These are phyloP conservation scores for Sporothrix dimorphospora DNA, from an alignment of 2,329 filamentous ascomycete genomes.

Conservation along the genomic window DNA sequence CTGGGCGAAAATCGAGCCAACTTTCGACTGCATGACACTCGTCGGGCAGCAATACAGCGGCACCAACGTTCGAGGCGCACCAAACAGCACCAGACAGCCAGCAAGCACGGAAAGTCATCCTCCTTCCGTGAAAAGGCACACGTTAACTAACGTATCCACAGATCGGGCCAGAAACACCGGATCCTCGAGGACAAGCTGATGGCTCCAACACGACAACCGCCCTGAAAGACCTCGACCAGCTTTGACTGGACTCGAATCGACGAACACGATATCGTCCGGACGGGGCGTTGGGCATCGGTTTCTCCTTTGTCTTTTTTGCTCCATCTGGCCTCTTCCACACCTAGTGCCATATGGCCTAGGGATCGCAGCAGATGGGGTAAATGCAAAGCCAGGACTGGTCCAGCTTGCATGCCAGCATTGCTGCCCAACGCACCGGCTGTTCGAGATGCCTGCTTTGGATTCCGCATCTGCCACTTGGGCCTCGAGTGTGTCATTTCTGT, in stretches of 20 bases:
- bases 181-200: background rate
- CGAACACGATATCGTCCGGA: background rate
- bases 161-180: background rate
- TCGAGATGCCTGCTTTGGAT: background rate
- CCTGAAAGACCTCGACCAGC: background rate
- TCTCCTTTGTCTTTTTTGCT: background rate
- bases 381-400: constrained; percentile 1
- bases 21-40: background rate
- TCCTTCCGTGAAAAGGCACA: background rate
- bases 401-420: constrained; percentile 3
- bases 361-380: constrained; percentile 11
- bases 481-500: background rate
- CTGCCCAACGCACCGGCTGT: constrained; percentile 11
- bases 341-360: background rate
- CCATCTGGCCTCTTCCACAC: background rate
- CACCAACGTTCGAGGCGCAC: background rate
- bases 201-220: background rate
- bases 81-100: background rate
- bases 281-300: constrained; percentile 8
- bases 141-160: background rate
- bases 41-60: constrained; percentile 23
- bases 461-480: background rate
- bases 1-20: constrained; percentile 11
- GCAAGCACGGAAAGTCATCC: background rate
- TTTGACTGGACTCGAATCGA: constrained; percentile 5